Evolutionary conservation across 2,329 filamentous ascomycete genomes (phyloP).

Genomic region (Xylariaceae sp.): DNA sequence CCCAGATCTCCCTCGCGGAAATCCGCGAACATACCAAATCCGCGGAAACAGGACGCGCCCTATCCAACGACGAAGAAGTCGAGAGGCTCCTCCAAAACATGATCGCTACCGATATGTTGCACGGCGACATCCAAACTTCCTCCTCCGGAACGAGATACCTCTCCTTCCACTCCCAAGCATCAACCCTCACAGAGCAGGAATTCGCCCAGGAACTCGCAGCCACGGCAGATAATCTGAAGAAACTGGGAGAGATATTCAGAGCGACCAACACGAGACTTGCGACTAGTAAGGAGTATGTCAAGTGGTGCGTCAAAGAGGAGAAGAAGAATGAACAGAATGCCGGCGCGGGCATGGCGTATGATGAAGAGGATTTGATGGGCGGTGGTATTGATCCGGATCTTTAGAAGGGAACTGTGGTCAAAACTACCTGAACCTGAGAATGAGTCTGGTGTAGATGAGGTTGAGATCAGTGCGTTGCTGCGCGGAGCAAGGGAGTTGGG

Average conservation of each 20-base stretch:
- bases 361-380: constrained; percentile 62
- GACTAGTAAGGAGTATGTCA: constrained; percentile 56
- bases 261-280: constrained; percentile 54
- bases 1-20: constrained; percentile 54
- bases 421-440: too few relatives aligned
- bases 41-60: constrained; percentile 48
- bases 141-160: constrained; percentile 46
- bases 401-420: neutral
- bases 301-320: constrained; percentile 42
- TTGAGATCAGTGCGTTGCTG: too few relatives aligned
- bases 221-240: constrained; percentile 42
- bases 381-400: constrained; percentile 32
- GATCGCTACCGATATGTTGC: constrained; percentile 53
- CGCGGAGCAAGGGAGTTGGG: too few relatives aligned
- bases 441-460: too few relatives aligned
- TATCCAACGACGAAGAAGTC: constrained; percentile 43
- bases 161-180: constrained; percentile 45
- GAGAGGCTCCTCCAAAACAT: constrained; percentile 51
- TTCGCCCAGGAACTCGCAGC: constrained; percentile 47
- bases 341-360: constrained; percentile 47
- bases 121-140: constrained; percentile 49
- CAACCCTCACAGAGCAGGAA: constrained; percentile 47
- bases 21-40: constrained; percentile 51
- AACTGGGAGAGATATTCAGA: constrained; percentile 47
- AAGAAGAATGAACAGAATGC: constrained; percentile 33